These are phyloP conservation scores for Fusarium pseudonygamai DNA, from an alignment of 2,329 filamentous ascomycete species.

Conservation along the genomic window DNA sequence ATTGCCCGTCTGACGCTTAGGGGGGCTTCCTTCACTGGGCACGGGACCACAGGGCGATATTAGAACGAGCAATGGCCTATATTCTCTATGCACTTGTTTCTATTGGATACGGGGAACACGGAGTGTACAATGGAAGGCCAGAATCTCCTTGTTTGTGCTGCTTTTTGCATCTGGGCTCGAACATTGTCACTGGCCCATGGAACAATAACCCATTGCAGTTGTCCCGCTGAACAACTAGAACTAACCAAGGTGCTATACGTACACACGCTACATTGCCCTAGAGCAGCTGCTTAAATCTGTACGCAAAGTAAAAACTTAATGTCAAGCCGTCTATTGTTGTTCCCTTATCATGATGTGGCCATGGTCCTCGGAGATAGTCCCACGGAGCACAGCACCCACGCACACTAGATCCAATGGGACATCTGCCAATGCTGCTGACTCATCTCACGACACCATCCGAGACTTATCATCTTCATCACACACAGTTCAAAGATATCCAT, in stretches of 20 bases:
- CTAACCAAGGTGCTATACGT: neutral
- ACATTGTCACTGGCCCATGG: neutral
- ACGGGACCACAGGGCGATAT: neutral
- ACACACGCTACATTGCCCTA: neutral
- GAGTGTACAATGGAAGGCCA: neutral
- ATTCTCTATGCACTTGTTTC: neutral
- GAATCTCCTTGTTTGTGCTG: neutral
- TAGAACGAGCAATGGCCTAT: neutral
- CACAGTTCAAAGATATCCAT: neutral
- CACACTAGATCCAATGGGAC: conserved; percentile 32
- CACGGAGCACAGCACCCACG: neutral
- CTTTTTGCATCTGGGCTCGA: neutral
- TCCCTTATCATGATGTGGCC: neutral
- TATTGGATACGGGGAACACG: too few species aligned
- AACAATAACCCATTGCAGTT: neutral
- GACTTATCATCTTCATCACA: neutral
- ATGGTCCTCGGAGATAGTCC: neutral
- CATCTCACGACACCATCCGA: conserved; percentile 33
- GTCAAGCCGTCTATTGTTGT: neutral
- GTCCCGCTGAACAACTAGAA: neutral
- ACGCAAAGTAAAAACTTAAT: neutral
- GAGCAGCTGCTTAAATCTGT: neutral
- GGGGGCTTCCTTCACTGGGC: neutral
- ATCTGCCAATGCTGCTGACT: conserved; percentile 36
- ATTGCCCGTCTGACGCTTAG: neutral